These are phyloP conservation scores for Exophiala sp. DNA, from an alignment of 2,329 filamentous ascomycete genomes.

Conservation along the genomic window DNA sequence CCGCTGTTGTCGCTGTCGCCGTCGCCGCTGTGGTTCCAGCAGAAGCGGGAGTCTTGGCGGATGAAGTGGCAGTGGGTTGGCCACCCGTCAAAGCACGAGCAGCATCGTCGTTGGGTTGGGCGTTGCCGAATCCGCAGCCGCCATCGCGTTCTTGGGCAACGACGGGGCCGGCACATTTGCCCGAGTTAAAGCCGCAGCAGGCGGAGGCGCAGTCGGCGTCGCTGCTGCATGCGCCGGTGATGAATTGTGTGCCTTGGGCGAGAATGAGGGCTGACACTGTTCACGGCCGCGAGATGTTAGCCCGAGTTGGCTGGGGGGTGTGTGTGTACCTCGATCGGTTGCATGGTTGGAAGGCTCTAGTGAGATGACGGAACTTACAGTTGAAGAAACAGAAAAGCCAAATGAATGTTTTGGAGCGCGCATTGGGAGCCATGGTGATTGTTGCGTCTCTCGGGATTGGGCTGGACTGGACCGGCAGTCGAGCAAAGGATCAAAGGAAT, in stretches of 20 bases:
- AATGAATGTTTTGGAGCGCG: conserved; percentile 11
- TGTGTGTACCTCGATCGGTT: background rate
- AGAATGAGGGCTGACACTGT: conserved; percentile 18
- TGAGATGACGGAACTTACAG: conserved; percentile 11
- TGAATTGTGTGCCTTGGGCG: conserved; percentile 30
- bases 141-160: conserved; percentile 26
- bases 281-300: background rate
- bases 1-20: background rate
- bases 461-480: conserved; percentile 5
- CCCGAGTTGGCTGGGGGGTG: background rate
- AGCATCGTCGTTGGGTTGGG: conserved; percentile 28
- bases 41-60: conserved; percentile 5
- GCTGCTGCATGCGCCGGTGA: conserved; percentile 29
- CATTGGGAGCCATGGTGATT: background rate
- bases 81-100: conserved; percentile 18
- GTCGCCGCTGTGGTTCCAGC: background rate
- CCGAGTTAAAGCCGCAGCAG: conserved; percentile 36
- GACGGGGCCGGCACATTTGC: conserved; percentile 32
- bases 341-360: background rate
- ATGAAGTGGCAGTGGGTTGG: conserved; percentile 8
- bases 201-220: conserved; percentile 32
- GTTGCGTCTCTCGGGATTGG: background rate
- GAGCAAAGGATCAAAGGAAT: background rate
- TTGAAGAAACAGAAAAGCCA: conserved; percentile 13
- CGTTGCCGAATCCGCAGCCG: conserved; percentile 31